phyloP scores from a whole-genome alignment of 2,329 filamentous ascomycete species.

The Nannizzia gypsea region DNA sequence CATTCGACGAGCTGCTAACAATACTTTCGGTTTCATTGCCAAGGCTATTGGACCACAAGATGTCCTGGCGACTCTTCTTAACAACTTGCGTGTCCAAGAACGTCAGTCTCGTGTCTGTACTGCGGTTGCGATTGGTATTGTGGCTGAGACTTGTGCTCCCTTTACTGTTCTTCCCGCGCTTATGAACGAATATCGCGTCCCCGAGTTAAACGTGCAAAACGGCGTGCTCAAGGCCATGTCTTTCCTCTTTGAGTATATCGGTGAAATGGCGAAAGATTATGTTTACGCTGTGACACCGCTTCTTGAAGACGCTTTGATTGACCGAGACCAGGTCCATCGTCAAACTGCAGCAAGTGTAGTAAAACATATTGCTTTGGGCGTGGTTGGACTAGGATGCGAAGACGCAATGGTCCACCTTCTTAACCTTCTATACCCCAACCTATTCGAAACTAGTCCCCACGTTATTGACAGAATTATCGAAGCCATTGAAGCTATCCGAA shows the following conservation, averaged over 20 bases:
- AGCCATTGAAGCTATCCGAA: conserved; percentile 88
- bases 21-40: conserved; percentile 98
- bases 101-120: conserved; percentile 98
- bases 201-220: conserved; percentile 96
- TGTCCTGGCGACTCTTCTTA: conserved; percentile 85
- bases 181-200: conserved; percentile 99
- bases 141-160: conserved; percentile 93
- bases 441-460: conserved; percentile 96
- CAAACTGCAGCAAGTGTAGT: conserved; percentile 94
- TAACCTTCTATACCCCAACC: conserved; percentile 89
- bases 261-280: conserved; percentile 99
- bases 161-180: conserved; percentile 97
- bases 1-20: conserved; percentile 94
- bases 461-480: conserved; percentile 97
- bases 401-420: conserved; percentile 97
- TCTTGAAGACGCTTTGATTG: conserved; percentile 91
- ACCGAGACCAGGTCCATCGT: conserved; percentile 93
- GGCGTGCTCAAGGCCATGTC: conserved; percentile 93
- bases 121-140: conserved; percentile 94
- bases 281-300: conserved; percentile 95
- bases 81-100: conserved; percentile 94
- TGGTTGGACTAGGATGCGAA: conserved; percentile 94
- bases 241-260: conserved; percentile 98
- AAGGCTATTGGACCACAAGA: conserved; percentile 98
- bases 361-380: conserved; percentile 93